Evolutionary conservation across 805 yeast genomes (phyloP).

Genomic region (Suhomyces faveliae): DNA sequence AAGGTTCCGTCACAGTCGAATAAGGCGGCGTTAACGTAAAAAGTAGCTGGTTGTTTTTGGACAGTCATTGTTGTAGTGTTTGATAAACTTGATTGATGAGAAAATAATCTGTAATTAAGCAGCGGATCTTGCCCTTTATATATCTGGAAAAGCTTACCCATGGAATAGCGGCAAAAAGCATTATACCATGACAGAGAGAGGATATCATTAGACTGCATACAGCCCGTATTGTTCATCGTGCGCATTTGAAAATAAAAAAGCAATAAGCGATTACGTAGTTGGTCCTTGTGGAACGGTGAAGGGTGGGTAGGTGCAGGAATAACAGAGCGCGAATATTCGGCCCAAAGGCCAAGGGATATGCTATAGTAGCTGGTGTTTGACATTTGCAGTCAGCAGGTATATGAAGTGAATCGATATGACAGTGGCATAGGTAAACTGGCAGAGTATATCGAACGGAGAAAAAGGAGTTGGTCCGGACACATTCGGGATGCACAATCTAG

Average conservation of each 20-base stretch:
- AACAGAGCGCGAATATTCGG: not conserved
- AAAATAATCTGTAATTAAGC: too few relatives aligned
- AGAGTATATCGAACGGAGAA: not conserved
- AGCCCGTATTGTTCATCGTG: conserved; percentile 1
- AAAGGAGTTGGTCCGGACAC: not conserved
- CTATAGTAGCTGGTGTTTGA: not conserved
- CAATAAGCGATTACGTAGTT: not conserved
- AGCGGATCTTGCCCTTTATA: conserved; percentile 7
- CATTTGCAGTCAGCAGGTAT: not conserved
- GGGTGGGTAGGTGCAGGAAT: not conserved
- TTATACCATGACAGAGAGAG: not conserved
- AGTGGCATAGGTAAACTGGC: not conserved
- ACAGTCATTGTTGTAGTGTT: conserved; percentile 23
- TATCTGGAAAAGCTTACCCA: not conserved
- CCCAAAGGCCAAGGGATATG: not conserved
- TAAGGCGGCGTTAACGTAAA: conserved; percentile 48
- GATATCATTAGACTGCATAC: conserved; percentile 1
- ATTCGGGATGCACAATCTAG: not conserved
- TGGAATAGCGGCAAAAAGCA: not conserved
- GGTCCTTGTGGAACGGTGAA: not conserved
- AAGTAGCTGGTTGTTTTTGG: conserved; percentile 42
- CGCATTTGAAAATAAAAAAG: not conserved
- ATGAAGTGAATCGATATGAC: not conserved
- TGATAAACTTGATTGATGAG: not conserved
- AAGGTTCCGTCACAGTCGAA: conserved; percentile 89